Evolutionary conservation across 1,284 basidiomycete species (phyloP).

Genomic region (Rhizopogon parksii): DNA sequence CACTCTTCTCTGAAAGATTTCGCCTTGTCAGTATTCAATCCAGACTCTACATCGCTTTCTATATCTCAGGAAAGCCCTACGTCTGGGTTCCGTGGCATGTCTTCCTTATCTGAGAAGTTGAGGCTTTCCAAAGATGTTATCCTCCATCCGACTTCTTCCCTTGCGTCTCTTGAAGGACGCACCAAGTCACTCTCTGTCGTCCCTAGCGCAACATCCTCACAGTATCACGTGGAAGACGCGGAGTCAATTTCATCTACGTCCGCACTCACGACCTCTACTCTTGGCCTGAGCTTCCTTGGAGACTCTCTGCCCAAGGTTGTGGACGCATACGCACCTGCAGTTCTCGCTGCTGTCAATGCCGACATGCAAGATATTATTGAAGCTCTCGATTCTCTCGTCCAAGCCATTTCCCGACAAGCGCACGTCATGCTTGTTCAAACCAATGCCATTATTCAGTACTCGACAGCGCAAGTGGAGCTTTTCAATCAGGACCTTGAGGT

Average conservation of each 20-base stretch:
- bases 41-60: constrained; percentile 24
- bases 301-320: constrained; percentile 30
- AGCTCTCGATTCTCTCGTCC: constrained; percentile 53
- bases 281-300: constrained; percentile 5
- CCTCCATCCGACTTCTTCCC: constrained; percentile 30
- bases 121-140: constrained; percentile 33
- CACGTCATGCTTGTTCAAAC: constrained; percentile 33
- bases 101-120: constrained; percentile 30
- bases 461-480: constrained; percentile 32
- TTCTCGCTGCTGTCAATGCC: constrained; percentile 36
- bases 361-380: constrained; percentile 55
- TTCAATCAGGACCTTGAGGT: constrained; percentile 21
- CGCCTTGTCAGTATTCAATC: constrained; percentile 45
- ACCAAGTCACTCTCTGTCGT: constrained; percentile 27
- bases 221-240: neutral
- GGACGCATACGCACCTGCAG: constrained; percentile 41
- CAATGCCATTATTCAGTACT: constrained; percentile 39
- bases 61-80: constrained; percentile 17
- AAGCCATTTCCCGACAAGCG: constrained; percentile 39
- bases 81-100: constrained; percentile 15
- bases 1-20: constrained; percentile 47
- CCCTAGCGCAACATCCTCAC: constrained; percentile 11
- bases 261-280: constrained; percentile 27
- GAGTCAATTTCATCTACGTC: constrained; percentile 8
- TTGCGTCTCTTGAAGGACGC: constrained; percentile 22